Conservation (phyloP, 805 yeast genomes). For the Candida ascalaphidarum region DNA sequence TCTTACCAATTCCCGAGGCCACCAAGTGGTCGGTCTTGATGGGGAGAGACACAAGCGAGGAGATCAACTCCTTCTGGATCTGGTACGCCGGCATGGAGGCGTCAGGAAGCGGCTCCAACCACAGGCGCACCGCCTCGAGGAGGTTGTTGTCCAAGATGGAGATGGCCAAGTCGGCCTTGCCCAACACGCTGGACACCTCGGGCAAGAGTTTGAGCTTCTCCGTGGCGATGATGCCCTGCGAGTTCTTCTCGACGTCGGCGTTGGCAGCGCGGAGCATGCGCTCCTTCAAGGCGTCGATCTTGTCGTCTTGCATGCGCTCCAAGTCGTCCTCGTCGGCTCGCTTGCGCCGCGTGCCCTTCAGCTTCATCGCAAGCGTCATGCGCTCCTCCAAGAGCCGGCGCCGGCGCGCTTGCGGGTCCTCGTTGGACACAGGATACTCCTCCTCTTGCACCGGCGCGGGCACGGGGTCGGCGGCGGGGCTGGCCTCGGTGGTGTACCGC, state of each 20-base stretch:
- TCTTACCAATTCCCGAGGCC: conserved; percentile 91
- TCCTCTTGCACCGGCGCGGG: neutral
- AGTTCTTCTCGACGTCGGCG: conserved; percentile 53
- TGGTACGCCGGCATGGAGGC: conserved; percentile 96
- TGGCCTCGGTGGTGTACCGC: conserved; percentile 1
- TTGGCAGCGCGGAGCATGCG: conserved; percentile 87
- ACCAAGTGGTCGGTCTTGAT: conserved; percentile 92
- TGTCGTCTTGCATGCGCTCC: conserved; percentile 92
- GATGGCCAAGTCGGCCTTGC: conserved; percentile 81
- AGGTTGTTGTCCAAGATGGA: conserved; percentile 90
- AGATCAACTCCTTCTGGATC: conserved; percentile 81
- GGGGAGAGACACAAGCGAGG: conserved; percentile 69
- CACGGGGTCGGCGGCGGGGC: neutral
- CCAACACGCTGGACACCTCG: conserved; percentile 65
- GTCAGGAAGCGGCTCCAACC: conserved; percentile 98
- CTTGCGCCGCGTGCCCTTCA: conserved; percentile 49
- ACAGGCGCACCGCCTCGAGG: conserved; percentile 85
- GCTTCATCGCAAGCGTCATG: conserved; percentile 70
- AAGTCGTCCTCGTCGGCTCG: conserved; percentile 85
- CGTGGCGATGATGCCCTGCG: conserved; percentile 61
- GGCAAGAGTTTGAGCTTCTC: conserved; percentile 73
- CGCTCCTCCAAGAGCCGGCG: conserved; percentile 75
- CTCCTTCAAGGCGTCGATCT: conserved; percentile 70
- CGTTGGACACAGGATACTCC: conserved; percentile 9
- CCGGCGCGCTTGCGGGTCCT: conserved; percentile 36